phyloP scores from a whole-genome alignment of 352 stramenopile genomes.

The Pythium vanterpoolii region DNA sequence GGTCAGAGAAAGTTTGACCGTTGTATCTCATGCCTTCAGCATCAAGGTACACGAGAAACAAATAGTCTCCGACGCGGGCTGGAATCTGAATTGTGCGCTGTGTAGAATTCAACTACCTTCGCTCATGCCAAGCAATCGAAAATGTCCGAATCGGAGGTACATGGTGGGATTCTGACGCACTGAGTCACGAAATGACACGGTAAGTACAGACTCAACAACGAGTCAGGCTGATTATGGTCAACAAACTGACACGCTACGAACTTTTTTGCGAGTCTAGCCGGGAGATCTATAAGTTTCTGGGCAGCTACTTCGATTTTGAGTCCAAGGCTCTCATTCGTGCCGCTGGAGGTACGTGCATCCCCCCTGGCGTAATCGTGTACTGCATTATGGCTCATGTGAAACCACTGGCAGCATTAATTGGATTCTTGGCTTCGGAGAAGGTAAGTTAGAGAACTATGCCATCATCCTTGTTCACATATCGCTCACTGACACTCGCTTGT shows the following conservation, averaged over 20 bases:
- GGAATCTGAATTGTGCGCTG: background rate
- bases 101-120: slow-evolving; percentile 75
- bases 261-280: slow-evolving; percentile 27
- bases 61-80: background rate
- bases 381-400: background rate
- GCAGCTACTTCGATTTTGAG: slow-evolving; percentile 82
- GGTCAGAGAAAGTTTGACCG: background rate
- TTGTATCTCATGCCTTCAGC: background rate
- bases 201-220: background rate
- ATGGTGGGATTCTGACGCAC: slow-evolving; percentile 26
- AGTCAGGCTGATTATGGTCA: background rate
- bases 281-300: slow-evolving; percentile 60
- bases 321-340: slow-evolving; percentile 69
- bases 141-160: slow-evolving; percentile 50
- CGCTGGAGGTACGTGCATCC: slow-evolving; percentile 48
- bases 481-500: background rate
- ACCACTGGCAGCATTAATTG: slow-evolving; percentile 47
- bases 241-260: background rate
- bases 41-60: slow-evolving; percentile 12
- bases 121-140: slow-evolving; percentile 70
- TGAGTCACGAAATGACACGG: slow-evolving; percentile 26
- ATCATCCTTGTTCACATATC: background rate
- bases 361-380: background rate
- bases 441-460: slow-evolving; percentile 23
- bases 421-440: slow-evolving; percentile 68